These are phyloP conservation scores for Xylaria sp. DNA, from an alignment of 2,329 filamentous ascomycete genomes.

Conservation along the genomic window DNA sequence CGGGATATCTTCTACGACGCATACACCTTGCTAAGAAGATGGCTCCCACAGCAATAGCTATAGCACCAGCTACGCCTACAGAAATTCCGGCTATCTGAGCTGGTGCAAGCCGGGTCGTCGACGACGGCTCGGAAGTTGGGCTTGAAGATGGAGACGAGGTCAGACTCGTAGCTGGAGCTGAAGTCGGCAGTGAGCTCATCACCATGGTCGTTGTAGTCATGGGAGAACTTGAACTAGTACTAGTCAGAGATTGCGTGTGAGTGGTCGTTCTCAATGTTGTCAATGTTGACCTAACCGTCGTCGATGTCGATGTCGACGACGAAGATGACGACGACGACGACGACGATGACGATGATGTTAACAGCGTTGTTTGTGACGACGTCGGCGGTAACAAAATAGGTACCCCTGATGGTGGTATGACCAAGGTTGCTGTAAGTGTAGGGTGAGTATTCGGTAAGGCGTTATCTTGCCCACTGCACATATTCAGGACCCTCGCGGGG, in stretches of 20 bases:
- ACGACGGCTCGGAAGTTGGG: constrained; percentile 23
- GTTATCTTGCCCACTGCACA: constrained; percentile 65
- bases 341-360: constrained; percentile 6
- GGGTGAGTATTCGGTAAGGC: constrained; percentile 68
- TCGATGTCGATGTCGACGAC: too few relatives aligned
- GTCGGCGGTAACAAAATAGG: constrained; percentile 38
- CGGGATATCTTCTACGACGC: constrained; percentile 54
- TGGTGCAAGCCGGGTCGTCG: constrained; percentile 47
- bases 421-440: constrained; percentile 68
- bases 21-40: constrained; percentile 58
- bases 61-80: constrained; percentile 63
- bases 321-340: too few relatives aligned
- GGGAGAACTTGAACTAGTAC: constrained; percentile 16
- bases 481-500: constrained; percentile 59
- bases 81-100: constrained; percentile 69
- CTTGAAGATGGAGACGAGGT: constrained; percentile 19
- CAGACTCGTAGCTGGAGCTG: neutral
- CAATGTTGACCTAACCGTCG: constrained; percentile 12
- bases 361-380: constrained; percentile 26
- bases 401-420: constrained; percentile 48
- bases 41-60: constrained; percentile 60
- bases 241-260: constrained; percentile 19
- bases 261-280: constrained; percentile 34
- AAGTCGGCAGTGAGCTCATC: constrained; percentile 27
- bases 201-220: constrained; percentile 15